A percentile compares a stretch with the other conserved stretches of the same genome.
These are phyloP conservation scores for Dictyostelium intermedium DNA, from an alignment of 78 protist species.

Conservation along the genomic window DNA sequence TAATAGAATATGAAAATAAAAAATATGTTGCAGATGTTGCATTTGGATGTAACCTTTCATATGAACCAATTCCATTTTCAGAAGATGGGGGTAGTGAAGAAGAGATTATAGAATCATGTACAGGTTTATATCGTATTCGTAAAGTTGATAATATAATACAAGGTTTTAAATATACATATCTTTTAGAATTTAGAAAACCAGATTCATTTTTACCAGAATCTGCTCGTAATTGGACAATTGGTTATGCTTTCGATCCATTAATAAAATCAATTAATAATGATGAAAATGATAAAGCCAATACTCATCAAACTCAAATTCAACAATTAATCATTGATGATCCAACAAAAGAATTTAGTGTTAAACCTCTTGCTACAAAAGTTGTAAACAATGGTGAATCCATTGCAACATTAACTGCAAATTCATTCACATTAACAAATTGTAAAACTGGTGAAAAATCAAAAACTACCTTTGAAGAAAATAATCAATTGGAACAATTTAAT, in stretches of 20 bases:
- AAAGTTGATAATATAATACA: neutral
- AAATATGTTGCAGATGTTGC: conserved; percentile 23
- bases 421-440: neutral
- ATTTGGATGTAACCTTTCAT: conserved; percentile 20
- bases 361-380: neutral
- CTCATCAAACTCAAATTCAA: neutral
- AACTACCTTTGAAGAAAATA: neutral
- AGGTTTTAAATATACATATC: neutral
- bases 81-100: neutral
- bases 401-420: neutral
- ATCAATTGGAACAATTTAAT: neutral
- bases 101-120: neutral
- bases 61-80: conserved; percentile 2
- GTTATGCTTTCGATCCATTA: neutral
- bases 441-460: neutral
- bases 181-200: neutral
- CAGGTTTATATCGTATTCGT: neutral
- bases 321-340: neutral
- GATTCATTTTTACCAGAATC: neutral
- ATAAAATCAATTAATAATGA: neutral
- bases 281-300: neutral
- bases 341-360: neutral
- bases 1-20: neutral
- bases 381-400: neutral
- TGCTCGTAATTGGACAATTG: neutral